Evolutionary conservation across 1,284 basidiomycete species (phyloP).

Genomic region (Pyrrhoderma lamaoense): DNA sequence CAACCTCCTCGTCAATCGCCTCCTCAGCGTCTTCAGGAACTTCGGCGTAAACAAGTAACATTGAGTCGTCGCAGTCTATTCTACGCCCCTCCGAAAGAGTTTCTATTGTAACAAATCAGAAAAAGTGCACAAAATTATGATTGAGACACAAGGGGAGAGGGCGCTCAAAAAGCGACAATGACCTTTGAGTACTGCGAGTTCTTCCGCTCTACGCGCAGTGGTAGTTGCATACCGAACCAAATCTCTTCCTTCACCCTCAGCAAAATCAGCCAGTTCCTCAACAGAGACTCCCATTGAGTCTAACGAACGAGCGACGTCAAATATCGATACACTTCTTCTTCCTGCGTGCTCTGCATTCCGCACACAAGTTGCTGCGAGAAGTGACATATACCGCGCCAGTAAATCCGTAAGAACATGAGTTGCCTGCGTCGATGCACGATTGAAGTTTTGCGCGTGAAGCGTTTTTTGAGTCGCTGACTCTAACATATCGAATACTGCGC

Average conservation of each 20-base stretch:
- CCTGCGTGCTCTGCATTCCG: constrained; percentile 68
- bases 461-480: constrained; percentile 61
- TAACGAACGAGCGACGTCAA: constrained; percentile 57
- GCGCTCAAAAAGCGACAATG: constrained; percentile 26
- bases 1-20: too few species aligned
- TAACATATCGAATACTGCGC: constrained; percentile 32
- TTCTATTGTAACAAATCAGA: constrained; percentile 34
- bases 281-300: constrained; percentile 63
- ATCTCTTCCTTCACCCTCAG: constrained; percentile 54
- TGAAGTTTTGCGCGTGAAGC: constrained; percentile 67
- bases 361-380: constrained; percentile 56
- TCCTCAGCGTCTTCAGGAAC: constrained; percentile 22
- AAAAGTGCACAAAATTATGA: constrained; percentile 21
- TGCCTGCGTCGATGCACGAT: constrained; percentile 63
- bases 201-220: constrained; percentile 55
- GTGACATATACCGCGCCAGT: constrained; percentile 58
- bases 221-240: constrained; percentile 55
- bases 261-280: constrained; percentile 63
- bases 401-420: constrained; percentile 61
- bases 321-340: constrained; percentile 42
- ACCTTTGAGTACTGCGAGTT: constrained; percentile 66
- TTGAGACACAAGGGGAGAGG: background rate
- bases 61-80: constrained; percentile 45
- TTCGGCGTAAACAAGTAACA: constrained; percentile 47
- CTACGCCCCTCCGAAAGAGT: constrained; percentile 53